Conservation (phyloP, 108 stramenopile genomes). For the Pseudonitzschia pungens region DNA sequence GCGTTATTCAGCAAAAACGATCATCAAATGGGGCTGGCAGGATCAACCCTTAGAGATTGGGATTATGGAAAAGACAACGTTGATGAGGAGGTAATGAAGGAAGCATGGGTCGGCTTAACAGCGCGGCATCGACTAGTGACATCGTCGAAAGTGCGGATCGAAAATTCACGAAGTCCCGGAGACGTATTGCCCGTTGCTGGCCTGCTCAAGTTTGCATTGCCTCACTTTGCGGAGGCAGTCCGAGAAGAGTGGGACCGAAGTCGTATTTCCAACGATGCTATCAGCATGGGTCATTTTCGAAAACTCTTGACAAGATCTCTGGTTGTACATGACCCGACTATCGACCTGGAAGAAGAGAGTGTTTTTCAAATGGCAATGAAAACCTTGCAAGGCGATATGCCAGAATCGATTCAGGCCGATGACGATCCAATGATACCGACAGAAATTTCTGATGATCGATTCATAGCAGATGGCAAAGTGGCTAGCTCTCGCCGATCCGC, state of each 20-base stretch:
- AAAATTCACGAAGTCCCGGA: conserved; percentile 32
- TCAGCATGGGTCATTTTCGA: conserved; percentile 73
- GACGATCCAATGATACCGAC: conserved; percentile 40
- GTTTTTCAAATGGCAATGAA: conserved; percentile 51
- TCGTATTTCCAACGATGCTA: conserved; percentile 54
- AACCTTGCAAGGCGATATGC: conserved; percentile 55
- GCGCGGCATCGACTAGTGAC: conserved; percentile 80
- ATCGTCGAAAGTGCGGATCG: conserved; percentile 32
- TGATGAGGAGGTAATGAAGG: conserved; percentile 40
- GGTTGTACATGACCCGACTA: conserved; percentile 56
- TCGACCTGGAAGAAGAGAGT: conserved; percentile 1
- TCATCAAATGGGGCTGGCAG: conserved; percentile 65
- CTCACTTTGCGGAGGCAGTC: conserved; percentile 69
- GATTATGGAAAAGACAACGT: conserved; percentile 44
- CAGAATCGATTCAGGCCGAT: neutral
- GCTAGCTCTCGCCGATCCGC: conserved; percentile 57
- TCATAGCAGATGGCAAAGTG: conserved; percentile 54
- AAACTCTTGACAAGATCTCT: conserved; percentile 63
- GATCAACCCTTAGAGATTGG: conserved; percentile 43
- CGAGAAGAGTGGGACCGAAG: conserved; percentile 86
- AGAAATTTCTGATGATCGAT: conserved; percentile 43
- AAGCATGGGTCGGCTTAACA: conserved; percentile 76
- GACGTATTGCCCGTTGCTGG: conserved; percentile 55
- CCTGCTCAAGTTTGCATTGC: conserved; percentile 64
- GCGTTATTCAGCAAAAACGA: conserved; percentile 69